Base-by-base conservation (phyloP, 2,329 filamentous ascomycete species). In the Pseudogymnoascus sp. region DNA sequence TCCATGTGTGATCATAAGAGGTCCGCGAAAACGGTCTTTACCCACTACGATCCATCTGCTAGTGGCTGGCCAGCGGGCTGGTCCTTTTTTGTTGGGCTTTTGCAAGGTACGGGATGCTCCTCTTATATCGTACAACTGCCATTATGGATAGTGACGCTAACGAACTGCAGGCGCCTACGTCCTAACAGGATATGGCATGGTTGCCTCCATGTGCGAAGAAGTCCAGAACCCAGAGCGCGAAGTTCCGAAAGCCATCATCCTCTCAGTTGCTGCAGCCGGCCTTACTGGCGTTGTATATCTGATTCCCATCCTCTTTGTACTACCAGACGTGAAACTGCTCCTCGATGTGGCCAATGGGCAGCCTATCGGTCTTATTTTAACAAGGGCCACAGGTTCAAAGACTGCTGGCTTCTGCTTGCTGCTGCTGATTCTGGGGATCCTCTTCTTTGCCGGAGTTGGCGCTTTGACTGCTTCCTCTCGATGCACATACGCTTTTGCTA, bases 331-430 rank as follows among this genome's bases (percentile, higher is more conserved):
- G 5, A 69, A 84, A 66, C 75, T 78, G 56, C 82, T 93, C 14
- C 83, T 90, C 28, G 73, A 75, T 1, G 87, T 89, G 12, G 82
- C 87, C 21, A 90, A 86, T 69, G 87, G 87, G 7, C 90, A 93
- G 70, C 89, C 90, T 1, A 89, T 93, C 66, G 89, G 88, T 7
- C 78, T 88, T 3, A 77, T 93, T 34, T 93, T 93, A 81, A 90
- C 90, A 76, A 86, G 79, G 0, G 89, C 86, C 8, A 92, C 89
- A 0, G 89, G 89, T 1, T 89, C 87, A 18, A 81, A 87, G 1
- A 85, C 79, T 4, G 90, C 89, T 23, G 90, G 89, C 0, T 91
- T 93, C 67, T 89, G 87, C 0, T 79, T 93, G 5, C 79, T 92
- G 12, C 89, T 93, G 74, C 77, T 93, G 2, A 85, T 93, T 67